Evolutionary conservation across 129 eudicot genomes (phyloP).

Genomic region (Artemisia tridentata): DNA sequence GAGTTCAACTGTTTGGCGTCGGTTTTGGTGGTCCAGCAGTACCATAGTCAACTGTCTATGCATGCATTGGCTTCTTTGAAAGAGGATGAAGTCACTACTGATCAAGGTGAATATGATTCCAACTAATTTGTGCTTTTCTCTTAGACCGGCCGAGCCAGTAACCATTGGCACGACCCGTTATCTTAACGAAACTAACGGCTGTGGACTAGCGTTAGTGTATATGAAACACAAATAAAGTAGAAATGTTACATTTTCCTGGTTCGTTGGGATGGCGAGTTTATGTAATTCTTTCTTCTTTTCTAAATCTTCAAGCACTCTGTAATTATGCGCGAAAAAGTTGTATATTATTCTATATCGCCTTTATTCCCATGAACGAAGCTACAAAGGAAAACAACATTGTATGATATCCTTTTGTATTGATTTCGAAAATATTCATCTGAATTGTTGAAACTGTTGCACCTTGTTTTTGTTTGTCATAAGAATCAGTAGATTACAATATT

Average conservation of each 20-base stretch:
- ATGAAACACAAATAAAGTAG: conserved; percentile 16
- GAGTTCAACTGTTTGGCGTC: conserved; percentile 53
- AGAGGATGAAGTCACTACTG: conserved; percentile 37
- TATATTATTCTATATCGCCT: conserved; percentile 14
- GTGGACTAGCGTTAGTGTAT: not conserved
- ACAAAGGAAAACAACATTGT: not conserved
- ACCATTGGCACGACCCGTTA: too few species aligned
- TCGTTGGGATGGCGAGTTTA: conserved; percentile 5
- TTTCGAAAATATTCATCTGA: not conserved
- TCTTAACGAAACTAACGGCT: not conserved
- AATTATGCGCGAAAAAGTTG: conserved; percentile 19
- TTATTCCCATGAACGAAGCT: not conserved
- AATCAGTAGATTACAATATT: too few species aligned
- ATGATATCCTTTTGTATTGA: too few species aligned
- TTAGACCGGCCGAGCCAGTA: not conserved
- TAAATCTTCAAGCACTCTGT: conserved; percentile 11
- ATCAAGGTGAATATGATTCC: conserved; percentile 45
- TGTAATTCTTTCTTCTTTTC: conserved; percentile 15
- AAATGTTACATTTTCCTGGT: not conserved
- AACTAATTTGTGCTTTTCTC: conserved; percentile 13
- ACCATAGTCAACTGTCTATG: conserved; percentile 46
- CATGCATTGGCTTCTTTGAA: conserved; percentile 50
- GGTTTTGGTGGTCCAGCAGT: conserved; percentile 80
- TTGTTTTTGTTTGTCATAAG: not conserved
- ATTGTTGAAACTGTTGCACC: not conserved